phyloP scores from a whole-genome alignment of 176 grass and related monocot species.

The Carex parvula region DNA sequence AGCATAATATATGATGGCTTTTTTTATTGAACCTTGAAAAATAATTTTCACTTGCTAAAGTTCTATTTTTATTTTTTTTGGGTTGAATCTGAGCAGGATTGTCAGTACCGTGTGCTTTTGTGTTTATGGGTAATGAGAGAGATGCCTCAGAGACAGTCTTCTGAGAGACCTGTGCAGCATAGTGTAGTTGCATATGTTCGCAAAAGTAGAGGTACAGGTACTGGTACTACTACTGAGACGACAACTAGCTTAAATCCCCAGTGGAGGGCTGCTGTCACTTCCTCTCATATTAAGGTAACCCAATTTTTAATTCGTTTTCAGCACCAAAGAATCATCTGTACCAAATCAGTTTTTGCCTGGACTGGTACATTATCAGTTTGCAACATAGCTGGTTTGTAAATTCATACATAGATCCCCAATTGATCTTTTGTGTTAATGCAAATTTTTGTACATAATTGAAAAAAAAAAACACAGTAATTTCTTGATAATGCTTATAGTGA shows the following conservation, averaged over 20 bases:
- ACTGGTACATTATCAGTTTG: conserved; percentile 4
- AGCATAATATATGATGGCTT: background rate
- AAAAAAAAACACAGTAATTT: background rate
- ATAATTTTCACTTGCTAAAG: background rate
- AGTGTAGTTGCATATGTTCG: conserved; percentile 70
- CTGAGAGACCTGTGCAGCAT: conserved; percentile 44
- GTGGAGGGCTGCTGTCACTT: conserved; percentile 78
- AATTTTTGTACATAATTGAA: background rate
- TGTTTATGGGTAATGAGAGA: conserved; percentile 98
- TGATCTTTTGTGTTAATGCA: background rate
- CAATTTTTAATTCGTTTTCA: conserved; percentile 6
- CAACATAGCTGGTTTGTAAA: background rate
- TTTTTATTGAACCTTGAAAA: background rate
- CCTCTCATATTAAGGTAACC: conserved; percentile 84
- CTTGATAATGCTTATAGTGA: background rate
- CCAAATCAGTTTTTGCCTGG: background rate
- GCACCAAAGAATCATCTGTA: background rate
- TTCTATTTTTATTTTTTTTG: conserved; percentile 6
- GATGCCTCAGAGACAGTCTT: conserved; percentile 54
- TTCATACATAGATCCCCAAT: background rate
- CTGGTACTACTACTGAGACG: background rate
- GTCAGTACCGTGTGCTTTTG: conserved; percentile 76
- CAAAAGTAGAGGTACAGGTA: conserved; percentile 28
- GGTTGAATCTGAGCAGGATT: conserved; percentile 59
- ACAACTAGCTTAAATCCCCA: conserved; percentile 58